phyloP scores from a whole-genome alignment of 306 rosid genomes.

The Vigna trinervia region DNA sequence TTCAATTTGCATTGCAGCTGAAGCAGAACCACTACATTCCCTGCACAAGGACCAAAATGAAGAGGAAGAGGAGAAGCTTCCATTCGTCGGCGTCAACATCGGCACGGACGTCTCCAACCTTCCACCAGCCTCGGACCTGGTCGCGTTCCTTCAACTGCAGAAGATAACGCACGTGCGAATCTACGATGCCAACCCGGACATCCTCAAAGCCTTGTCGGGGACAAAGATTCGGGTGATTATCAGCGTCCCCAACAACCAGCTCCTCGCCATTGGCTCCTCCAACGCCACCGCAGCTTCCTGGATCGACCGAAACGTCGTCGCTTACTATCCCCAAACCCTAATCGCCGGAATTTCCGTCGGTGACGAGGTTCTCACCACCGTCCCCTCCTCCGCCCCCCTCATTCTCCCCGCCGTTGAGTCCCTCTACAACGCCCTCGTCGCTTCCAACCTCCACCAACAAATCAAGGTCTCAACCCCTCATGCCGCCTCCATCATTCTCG shows the following conservation, averaged over 20 bases:
- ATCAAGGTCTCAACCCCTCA: slow-evolving; percentile 83
- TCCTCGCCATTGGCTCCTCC: slow-evolving; percentile 86
- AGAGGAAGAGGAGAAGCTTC: slow-evolving; percentile 45
- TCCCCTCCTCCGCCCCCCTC: slow-evolving; percentile 73
- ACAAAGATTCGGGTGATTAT: slow-evolving; percentile 77
- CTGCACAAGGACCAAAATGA: slow-evolving; percentile 35
- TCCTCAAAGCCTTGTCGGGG: slow-evolving; percentile 68
- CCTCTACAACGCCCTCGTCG: slow-evolving; percentile 79
- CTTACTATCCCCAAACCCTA: slow-evolving; percentile 74
- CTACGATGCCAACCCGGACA: slow-evolving; percentile 81
- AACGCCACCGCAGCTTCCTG: slow-evolving; percentile 90
- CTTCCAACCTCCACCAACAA: slow-evolving; percentile 75
- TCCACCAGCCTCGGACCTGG: slow-evolving; percentile 56
- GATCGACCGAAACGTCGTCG: slow-evolving; percentile 81
- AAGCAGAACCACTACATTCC: slow-evolving; percentile 26
- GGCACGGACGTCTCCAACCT: slow-evolving; percentile 82
- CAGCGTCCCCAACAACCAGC: slow-evolving; percentile 90
- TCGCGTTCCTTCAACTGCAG: slow-evolving; percentile 69
- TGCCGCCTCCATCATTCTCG: slow-evolving; percentile 83
- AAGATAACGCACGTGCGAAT: slow-evolving; percentile 75
- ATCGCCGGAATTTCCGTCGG: slow-evolving; percentile 83
- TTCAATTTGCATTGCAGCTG: slow-evolving; percentile 46
- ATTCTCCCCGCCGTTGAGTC: slow-evolving; percentile 76
- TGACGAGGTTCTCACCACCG: slow-evolving; percentile 85
- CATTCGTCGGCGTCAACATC: slow-evolving; percentile 85